Percentiles rank a stretch among this genome's conserved stretches.
Evolutionary conservation across 306 rosid species (phyloP).

Genomic region (Sindora glabra): DNA sequence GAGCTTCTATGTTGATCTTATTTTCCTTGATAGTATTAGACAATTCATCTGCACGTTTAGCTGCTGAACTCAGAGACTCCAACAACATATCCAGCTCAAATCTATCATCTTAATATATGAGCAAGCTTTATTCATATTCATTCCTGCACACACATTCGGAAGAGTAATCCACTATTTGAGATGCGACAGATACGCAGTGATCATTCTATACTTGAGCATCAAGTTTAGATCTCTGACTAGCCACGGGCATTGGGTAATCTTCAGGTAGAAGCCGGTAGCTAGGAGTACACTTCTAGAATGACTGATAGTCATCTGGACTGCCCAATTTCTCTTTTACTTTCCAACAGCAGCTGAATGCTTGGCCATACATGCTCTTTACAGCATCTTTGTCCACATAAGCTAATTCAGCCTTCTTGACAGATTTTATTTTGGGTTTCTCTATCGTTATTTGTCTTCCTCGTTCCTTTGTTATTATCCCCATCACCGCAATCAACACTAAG

Average conservation of each 20-base stretch:
- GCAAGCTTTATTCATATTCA: slow-evolving; percentile 93
- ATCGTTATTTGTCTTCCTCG: slow-evolving; percentile 61
- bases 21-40: slow-evolving; percentile 57
- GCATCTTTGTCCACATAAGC: slow-evolving; percentile 66
- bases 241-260: slow-evolving; percentile 83
- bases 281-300: slow-evolving; percentile 89
- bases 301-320: slow-evolving; percentile 73
- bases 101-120: slow-evolving; percentile 98
- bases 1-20: slow-evolving; percentile 46
- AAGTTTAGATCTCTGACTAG: slow-evolving; percentile 86
- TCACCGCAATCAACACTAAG: slow-evolving; percentile 68
- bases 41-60: slow-evolving; percentile 81
- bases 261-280: slow-evolving; percentile 93
- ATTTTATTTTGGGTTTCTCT: slow-evolving; percentile 62
- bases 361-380: slow-evolving; percentile 57
- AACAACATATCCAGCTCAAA: slow-evolving; percentile 97
- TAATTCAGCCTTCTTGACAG: slow-evolving; percentile 56
- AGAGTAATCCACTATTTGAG: slow-evolving; percentile 99
- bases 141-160: slow-evolving; percentile 93
- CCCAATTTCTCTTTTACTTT: slow-evolving; percentile 82
- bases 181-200: slow-evolving; percentile 96
- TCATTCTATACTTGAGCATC: slow-evolving; percentile 91
- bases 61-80: slow-evolving; percentile 86
- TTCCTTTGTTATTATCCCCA: slow-evolving; percentile 60
- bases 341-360: slow-evolving; percentile 74